phyloP scores from a whole-genome alignment of 2,329 filamentous ascomycete species.

The Paraphaeosphaeria sporulosa region DNA sequence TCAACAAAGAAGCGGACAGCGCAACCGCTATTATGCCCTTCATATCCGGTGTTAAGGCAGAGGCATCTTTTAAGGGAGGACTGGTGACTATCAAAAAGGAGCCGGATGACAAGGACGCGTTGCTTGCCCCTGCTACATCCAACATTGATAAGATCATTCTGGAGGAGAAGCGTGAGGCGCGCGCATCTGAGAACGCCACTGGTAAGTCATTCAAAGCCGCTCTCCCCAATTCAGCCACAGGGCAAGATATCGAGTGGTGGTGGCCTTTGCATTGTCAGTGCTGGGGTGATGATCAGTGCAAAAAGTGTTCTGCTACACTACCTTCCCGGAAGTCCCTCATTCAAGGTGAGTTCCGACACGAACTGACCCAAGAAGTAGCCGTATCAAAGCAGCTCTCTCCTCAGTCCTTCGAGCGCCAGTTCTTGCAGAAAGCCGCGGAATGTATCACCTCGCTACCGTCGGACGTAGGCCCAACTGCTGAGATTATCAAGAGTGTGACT shows the following conservation, averaged over 20 bases:
- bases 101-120: background rate
- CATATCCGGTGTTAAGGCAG: background rate
- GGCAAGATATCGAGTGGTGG: background rate
- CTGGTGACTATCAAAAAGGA: background rate
- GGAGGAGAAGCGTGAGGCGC: background rate
- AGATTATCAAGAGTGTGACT: slow-evolving; percentile 22
- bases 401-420: background rate
- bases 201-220: background rate
- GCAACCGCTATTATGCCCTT: background rate
- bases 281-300: background rate
- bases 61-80: background rate
- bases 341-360: background rate
- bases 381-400: slow-evolving; percentile 13
- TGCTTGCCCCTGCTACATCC: background rate
- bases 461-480: background rate
- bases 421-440: slow-evolving; percentile 9
- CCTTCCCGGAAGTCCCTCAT: background rate
- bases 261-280: background rate
- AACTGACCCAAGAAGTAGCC: slow-evolving; percentile 1
- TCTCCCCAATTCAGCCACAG: background rate
- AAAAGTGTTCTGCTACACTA: background rate
- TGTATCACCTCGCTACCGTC: slow-evolving; percentile 61
- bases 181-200: background rate
- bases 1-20: background rate
- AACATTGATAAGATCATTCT: background rate